Evolutionary conservation across 2,329 filamentous ascomycete genomes (phyloP).

Genomic region (Sporothrix brunneoviolacea): DNA sequence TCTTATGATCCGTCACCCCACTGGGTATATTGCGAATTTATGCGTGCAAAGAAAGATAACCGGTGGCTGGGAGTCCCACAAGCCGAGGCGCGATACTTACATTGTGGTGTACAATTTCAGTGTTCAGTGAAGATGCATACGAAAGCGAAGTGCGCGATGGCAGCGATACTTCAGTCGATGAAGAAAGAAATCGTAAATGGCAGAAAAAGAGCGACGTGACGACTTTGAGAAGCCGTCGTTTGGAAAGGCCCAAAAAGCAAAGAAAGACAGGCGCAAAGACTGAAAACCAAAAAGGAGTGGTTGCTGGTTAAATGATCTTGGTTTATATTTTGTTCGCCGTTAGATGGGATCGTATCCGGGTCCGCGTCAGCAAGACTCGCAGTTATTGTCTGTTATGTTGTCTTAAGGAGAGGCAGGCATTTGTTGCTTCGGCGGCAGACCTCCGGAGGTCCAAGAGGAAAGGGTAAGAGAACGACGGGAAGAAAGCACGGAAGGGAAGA

Average conservation of each 20-base stretch:
- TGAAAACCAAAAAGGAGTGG: slow-evolving; percentile 11
- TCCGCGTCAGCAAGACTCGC: slow-evolving; percentile 14
- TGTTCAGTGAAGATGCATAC: slow-evolving; percentile 8
- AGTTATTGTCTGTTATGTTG: slow-evolving; percentile 1
- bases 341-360: slow-evolving; percentile 1
- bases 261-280: slow-evolving; percentile 3
- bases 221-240: slow-evolving; percentile 6
- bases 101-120: background rate
- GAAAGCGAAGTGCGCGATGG: slow-evolving; percentile 1
- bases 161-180: slow-evolving; percentile 9
- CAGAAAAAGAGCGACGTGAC: slow-evolving; percentile 13
- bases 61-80: background rate
- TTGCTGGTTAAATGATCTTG: slow-evolving; percentile 10
- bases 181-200: slow-evolving; percentile 4
- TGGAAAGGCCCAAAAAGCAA: slow-evolving; percentile 22
- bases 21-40: slow-evolving; percentile 5
- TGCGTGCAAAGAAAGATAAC: slow-evolving; percentile 5
- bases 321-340: slow-evolving; percentile 2
- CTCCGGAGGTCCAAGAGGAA: slow-evolving; percentile 21
- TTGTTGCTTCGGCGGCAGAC: slow-evolving; percentile 18
- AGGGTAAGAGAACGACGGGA: background rate
- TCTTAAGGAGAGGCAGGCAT: slow-evolving; percentile 13
- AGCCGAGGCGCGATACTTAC: background rate
- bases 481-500: slow-evolving; percentile 4
- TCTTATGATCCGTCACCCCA: slow-evolving; percentile 1